Evolutionary conservation across 257 asterid genomes (phyloP).

Genomic region (Capsicum rhomboideum): DNA sequence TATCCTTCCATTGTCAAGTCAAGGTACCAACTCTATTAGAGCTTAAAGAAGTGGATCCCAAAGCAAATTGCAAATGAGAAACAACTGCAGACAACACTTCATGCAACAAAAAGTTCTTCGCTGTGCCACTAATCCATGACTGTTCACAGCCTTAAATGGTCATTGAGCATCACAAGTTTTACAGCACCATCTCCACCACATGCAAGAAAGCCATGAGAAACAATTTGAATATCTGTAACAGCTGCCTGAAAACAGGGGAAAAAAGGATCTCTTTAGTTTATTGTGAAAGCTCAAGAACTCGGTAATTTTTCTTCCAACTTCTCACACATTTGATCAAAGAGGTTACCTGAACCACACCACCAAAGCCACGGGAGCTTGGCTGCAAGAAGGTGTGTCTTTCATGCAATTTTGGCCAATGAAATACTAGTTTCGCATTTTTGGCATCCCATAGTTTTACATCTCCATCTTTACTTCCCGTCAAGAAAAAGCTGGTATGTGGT

Average conservation of each 20-base stretch:
- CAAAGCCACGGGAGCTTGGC: constrained; percentile 81
- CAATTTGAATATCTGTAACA: constrained; percentile 81
- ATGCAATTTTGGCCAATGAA: constrained; percentile 94
- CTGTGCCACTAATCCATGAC: neutral
- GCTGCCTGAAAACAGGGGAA: constrained; percentile 53
- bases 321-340: neutral
- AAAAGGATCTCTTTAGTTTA: constrained; percentile 10
- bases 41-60: neutral
- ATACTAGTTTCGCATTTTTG: constrained; percentile 71
- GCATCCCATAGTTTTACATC: constrained; percentile 99
- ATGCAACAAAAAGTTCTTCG: neutral
- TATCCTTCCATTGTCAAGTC: neutral
- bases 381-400: constrained; percentile 91
- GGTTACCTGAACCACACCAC: constrained; percentile 85
- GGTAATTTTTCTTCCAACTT: neutral
- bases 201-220: constrained; percentile 79
- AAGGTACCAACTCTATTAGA: neutral
- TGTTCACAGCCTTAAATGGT: neutral
- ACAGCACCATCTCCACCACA: constrained; percentile 96
- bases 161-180: constrained; percentile 29
- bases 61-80: neutral
- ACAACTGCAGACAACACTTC: neutral
- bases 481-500: constrained; percentile 87
- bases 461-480: constrained; percentile 99
- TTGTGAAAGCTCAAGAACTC: neutral